Conservation (phyloP, 2,329 filamentous ascomycete species). For the Aspergillus fijiensis region DNA sequence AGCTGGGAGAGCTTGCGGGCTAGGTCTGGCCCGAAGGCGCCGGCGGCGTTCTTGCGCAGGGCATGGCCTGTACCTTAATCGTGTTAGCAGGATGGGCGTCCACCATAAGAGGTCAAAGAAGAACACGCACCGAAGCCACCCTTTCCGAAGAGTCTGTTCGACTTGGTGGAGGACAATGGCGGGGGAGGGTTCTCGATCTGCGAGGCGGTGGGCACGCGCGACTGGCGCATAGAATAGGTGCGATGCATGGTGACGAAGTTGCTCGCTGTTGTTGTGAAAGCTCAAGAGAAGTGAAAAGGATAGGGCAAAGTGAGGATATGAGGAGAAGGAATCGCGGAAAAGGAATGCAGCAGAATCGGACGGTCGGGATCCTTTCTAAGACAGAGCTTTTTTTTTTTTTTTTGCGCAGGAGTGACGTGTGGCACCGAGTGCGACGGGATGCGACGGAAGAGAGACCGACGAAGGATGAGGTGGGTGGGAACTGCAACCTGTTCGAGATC, state of each 20-base stretch:
- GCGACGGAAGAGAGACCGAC: slow-evolving; percentile 26
- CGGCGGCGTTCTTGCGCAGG: slow-evolving; percentile 53
- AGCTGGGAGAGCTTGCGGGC: slow-evolving; percentile 97
- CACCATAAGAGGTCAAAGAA: background rate
- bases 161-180: slow-evolving; percentile 87
- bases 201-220: slow-evolving; percentile 91
- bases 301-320: slow-evolving; percentile 4
- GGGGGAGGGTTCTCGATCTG: slow-evolving; percentile 89
- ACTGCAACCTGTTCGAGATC: slow-evolving; percentile 20
- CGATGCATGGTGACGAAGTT: slow-evolving; percentile 71
- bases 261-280: slow-evolving; percentile 2
- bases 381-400: slow-evolving; percentile 15
- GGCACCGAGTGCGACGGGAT: slow-evolving; percentile 22
- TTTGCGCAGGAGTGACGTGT: slow-evolving; percentile 38
- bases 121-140: slow-evolving; percentile 73
- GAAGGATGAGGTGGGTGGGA: slow-evolving; percentile 2
- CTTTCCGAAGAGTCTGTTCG: slow-evolving; percentile 82
- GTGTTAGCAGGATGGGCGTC: slow-evolving; percentile 16
- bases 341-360: slow-evolving; percentile 10
- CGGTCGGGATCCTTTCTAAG: slow-evolving; percentile 16
- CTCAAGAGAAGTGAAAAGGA: background rate
- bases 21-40: slow-evolving; percentile 71
- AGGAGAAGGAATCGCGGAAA: background rate
- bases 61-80: slow-evolving; percentile 59
- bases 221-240: slow-evolving; percentile 98